Percentiles rank a stretch among this genome's conserved stretches.
phyloP scores from a whole-genome alignment of 2,329 filamentous ascomycete genomes.

The Nigrospora oryzae region DNA sequence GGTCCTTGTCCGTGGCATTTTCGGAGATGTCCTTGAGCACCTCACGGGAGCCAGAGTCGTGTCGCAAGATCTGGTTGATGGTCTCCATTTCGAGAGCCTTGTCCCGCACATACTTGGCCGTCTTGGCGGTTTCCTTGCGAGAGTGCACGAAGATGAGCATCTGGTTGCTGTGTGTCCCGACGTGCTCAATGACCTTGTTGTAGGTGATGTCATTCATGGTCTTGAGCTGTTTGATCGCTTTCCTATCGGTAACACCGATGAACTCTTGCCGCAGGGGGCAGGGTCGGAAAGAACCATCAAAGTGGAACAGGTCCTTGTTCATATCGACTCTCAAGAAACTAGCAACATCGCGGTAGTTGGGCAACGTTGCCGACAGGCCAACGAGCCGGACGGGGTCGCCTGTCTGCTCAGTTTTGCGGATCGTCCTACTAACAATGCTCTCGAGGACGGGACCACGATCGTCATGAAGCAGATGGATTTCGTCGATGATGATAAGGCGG shows the following conservation, averaged over 20 bases:
- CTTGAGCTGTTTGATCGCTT: constrained; percentile 97
- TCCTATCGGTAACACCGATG: constrained; percentile 93
- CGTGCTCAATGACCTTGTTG: constrained; percentile 93
- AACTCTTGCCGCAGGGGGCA: constrained; percentile 96
- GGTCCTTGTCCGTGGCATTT: constrained; percentile 71
- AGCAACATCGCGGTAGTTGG: constrained; percentile 93
- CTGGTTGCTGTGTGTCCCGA: constrained; percentile 86
- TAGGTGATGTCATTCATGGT: constrained; percentile 99
- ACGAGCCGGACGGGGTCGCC: constrained; percentile 87
- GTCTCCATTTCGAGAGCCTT: constrained; percentile 96
- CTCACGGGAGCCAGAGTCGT: constrained; percentile 84
- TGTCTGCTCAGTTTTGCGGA: constrained; percentile 87
- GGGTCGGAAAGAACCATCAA: constrained; percentile 87
- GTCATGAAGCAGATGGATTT: constrained; percentile 95
- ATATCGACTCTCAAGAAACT: constrained; percentile 89
- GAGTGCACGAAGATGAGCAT: constrained; percentile 99
- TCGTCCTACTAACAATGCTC: constrained; percentile 91
- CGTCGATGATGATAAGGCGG: constrained; percentile 89
- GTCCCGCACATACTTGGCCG: constrained; percentile 89
- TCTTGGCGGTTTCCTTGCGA: constrained; percentile 95
- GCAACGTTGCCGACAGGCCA: constrained; percentile 87
- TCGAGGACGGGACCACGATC: constrained; percentile 94
- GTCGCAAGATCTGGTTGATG: constrained; percentile 88
- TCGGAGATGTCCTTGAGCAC: constrained; percentile 80
- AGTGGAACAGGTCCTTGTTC: constrained; percentile 84